Percentiles rank a stretch among this genome's conserved stretches.
Evolutionary conservation across 306 rosid genomes (phyloP).

Genomic region (Begonia masoniana): DNA sequence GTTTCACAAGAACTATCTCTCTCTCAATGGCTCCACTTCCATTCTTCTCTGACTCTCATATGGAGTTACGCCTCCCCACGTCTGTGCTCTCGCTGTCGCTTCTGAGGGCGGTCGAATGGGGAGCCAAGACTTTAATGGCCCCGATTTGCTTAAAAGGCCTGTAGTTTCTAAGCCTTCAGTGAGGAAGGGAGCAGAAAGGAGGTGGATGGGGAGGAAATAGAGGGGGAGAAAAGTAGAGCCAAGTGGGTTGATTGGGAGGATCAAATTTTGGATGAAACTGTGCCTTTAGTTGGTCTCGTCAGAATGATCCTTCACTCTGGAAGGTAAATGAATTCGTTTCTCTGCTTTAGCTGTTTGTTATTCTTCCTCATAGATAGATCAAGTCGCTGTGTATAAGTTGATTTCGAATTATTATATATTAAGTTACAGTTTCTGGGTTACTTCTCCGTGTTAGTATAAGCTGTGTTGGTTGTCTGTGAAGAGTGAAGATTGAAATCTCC

Average conservation of each 20-base stretch:
- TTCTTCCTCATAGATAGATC: too few relatives aligned
- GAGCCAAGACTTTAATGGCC: slow-evolving; percentile 18
- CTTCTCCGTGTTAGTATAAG: too few relatives aligned
- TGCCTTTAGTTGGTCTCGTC: slow-evolving; percentile 85
- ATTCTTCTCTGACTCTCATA: slow-evolving; percentile 25
- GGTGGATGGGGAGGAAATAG: slow-evolving; percentile 12
- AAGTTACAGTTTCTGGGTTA: too few relatives aligned
- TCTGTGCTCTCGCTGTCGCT: slow-evolving; percentile 34
- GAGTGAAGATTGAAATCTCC: too few relatives aligned
- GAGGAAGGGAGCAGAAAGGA: slow-evolving; percentile 10
- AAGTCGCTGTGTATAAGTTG: too few relatives aligned
- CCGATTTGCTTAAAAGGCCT: slow-evolving; percentile 41
- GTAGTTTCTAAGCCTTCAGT: slow-evolving; percentile 29
- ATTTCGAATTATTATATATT: too few relatives aligned
- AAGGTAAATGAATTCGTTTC: slow-evolving; percentile 22
- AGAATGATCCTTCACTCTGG: slow-evolving; percentile 86
- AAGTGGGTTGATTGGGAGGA: slow-evolving; percentile 89
- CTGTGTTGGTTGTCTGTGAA: too few relatives aligned
- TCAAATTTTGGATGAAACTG: slow-evolving; percentile 87
- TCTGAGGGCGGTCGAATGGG: slow-evolving; percentile 24
- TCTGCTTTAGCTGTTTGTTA: too few relatives aligned
- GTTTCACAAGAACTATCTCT: slow-evolving; percentile 14
- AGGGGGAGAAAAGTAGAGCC: slow-evolving; percentile 12
- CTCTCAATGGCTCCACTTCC: slow-evolving; percentile 16
- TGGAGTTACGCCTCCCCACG: slow-evolving; percentile 13